Evolutionary conservation across 257 asterid genomes (phyloP).

Genomic region (Striga asiatica): DNA sequence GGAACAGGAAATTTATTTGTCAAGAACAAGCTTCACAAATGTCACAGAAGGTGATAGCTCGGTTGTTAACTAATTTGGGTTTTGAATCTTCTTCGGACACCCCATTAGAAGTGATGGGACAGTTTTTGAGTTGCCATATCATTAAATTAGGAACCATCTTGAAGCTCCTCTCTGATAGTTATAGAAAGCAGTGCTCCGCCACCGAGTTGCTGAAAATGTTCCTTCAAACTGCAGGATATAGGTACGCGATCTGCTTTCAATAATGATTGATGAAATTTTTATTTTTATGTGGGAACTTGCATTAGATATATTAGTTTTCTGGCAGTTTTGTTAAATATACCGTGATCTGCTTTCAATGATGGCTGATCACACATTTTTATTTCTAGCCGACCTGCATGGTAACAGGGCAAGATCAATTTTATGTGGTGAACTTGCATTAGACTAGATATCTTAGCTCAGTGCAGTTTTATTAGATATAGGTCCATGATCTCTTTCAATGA

Average conservation of each 20-base stretch:
- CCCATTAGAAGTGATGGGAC: constrained; percentile 60
- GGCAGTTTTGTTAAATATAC: too few species aligned
- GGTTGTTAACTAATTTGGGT: constrained; percentile 50
- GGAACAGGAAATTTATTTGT: constrained; percentile 49
- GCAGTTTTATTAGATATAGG: too few species aligned
- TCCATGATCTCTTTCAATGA: constrained; percentile 19
- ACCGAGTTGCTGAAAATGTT: constrained; percentile 82
- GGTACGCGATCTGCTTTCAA: constrained; percentile 34
- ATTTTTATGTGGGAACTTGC: too few species aligned
- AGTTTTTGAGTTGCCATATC: constrained; percentile 67
- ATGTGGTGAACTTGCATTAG: too few species aligned
- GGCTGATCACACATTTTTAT: too few species aligned
- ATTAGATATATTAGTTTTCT: too few species aligned
- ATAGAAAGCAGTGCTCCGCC: constrained; percentile 82
- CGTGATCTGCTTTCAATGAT: too few species aligned
- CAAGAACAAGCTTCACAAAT: constrained; percentile 67
- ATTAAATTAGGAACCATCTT: constrained; percentile 66
- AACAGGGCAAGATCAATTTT: too few species aligned
- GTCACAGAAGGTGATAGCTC: constrained; percentile 75
- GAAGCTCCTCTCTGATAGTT: constrained; percentile 80
- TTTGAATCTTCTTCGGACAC: constrained; percentile 78
- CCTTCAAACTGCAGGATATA: constrained; percentile 68
- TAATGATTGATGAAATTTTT: constrained; percentile 16
- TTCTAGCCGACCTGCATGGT: too few species aligned
- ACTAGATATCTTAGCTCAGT: too few species aligned